Evolutionary conservation across 257 asterid genomes (phyloP).

Genomic region (Jasminum sambac): DNA sequence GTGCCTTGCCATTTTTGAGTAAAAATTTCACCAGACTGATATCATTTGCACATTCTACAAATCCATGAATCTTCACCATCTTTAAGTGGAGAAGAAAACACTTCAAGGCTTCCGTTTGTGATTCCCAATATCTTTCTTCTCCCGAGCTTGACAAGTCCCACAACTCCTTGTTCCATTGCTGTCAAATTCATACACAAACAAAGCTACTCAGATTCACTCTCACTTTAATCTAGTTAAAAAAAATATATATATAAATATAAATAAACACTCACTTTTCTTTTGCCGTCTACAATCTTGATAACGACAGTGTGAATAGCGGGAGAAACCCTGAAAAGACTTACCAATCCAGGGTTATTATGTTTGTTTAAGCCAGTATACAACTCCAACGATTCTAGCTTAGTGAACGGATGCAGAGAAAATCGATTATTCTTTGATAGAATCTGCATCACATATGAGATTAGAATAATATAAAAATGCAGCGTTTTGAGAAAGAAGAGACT

Average conservation of each 20-base stretch:
- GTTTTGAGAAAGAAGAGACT: too few species aligned
- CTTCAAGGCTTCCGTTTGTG: constrained; percentile 50
- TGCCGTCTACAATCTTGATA: constrained; percentile 48
- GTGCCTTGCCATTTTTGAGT: constrained; percentile 65
- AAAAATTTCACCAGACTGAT: constrained; percentile 63
- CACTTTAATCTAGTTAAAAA: too few species aligned
- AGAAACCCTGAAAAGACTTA: constrained; percentile 51
- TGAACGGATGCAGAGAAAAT: constrained; percentile 40
- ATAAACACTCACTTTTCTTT: constrained; percentile 50
- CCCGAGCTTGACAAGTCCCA: constrained; percentile 57
- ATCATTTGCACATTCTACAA: constrained; percentile 55
- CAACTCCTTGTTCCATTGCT: constrained; percentile 67
- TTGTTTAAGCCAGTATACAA: constrained; percentile 53
- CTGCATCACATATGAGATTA: constrained; percentile 30
- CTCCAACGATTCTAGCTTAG: constrained; percentile 55
- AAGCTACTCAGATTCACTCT: neutral
- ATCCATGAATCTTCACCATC: constrained; percentile 68
- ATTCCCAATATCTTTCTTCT: constrained; percentile 79
- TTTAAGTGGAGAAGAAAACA: constrained; percentile 61
- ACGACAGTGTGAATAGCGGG: constrained; percentile 53
- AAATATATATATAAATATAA: too few species aligned
- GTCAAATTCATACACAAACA: neutral
- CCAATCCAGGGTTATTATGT: constrained; percentile 58
- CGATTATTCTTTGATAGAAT: constrained; percentile 53
- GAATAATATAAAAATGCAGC: too few species aligned